phyloP scores from a whole-genome alignment of 1,139 yeast species.

The Yamadazyma aaseri region DNA sequence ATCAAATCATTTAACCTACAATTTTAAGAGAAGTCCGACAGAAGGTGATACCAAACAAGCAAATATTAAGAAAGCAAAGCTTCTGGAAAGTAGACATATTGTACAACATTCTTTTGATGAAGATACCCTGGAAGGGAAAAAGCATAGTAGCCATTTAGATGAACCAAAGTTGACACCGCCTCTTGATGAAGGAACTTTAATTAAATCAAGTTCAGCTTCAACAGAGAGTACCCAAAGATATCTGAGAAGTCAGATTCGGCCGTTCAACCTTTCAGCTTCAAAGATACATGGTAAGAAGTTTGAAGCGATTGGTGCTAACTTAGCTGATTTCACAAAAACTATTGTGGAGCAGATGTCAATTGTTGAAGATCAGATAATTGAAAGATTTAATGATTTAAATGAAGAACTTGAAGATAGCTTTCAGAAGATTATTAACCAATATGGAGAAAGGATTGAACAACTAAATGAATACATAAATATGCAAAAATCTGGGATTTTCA shows the following conservation, averaged over 20 bases:
- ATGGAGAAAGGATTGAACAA: slow-evolving; percentile 10
- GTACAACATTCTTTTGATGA: neutral
- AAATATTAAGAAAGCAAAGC: neutral
- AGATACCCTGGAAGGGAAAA: neutral
- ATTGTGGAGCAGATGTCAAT: slow-evolving; percentile 15
- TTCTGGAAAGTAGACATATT: neutral
- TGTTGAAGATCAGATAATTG: slow-evolving; percentile 15
- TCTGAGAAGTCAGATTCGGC: neutral
- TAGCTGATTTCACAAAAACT: slow-evolving; percentile 4
- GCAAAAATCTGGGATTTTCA: too few relatives aligned
- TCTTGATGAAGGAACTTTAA: neutral
- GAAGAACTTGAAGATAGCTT: slow-evolving; percentile 15
- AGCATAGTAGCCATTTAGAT: neutral
- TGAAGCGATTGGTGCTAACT: neutral
- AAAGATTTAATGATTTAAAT: slow-evolving; percentile 15
- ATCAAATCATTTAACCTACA: neutral
- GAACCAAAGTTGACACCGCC: neutral
- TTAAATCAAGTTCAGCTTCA: too few relatives aligned
- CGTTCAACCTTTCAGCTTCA: neutral
- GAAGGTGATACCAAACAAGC: neutral
- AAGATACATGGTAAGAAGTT: neutral
- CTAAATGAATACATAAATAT: slow-evolving; percentile 11
- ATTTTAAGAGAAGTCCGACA: neutral
- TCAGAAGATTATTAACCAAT: slow-evolving; percentile 10
- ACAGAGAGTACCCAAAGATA: too few relatives aligned